Percentiles rank a stretch among this genome's conserved stretches.
Evolutionary conservation across 2,329 filamentous ascomycete genomes (phyloP).

Genomic region (Aspergillus nomiae): DNA sequence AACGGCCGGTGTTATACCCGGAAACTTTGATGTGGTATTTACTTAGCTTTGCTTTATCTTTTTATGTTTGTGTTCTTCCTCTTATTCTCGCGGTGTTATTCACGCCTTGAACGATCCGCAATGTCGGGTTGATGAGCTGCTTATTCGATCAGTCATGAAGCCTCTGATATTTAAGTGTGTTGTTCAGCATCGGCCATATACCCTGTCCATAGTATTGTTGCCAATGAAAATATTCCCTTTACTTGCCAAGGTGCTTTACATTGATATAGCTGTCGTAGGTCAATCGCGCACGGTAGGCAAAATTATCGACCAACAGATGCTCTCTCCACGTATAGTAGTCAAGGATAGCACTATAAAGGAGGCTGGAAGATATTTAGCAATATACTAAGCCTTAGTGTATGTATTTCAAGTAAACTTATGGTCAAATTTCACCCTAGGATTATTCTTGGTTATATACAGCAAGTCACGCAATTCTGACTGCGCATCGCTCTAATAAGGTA

Average conservation of each 20-base stretch:
- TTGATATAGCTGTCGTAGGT: not conserved
- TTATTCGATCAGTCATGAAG: conserved; percentile 4
- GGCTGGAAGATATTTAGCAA: not conserved
- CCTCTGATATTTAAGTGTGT: not conserved
- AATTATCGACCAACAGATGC: not conserved
- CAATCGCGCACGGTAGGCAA: not conserved
- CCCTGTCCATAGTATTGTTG: conserved; percentile 5
- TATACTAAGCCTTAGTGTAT: not conserved
- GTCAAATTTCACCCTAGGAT: not conserved
- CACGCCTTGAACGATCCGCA: not conserved
- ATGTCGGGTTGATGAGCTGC: not conserved
- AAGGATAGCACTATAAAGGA: not conserved
- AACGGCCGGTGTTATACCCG: not conserved
- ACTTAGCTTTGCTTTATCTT: not conserved
- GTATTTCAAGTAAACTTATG: no score
- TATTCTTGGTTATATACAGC: not conserved
- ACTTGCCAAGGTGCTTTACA: not conserved
- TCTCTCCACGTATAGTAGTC: not conserved
- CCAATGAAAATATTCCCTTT: not conserved
- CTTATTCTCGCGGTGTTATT: not conserved
- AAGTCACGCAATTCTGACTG: not conserved
- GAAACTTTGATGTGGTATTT: not conserved
- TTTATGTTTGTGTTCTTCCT: not conserved
- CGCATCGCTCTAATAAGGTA: not conserved
- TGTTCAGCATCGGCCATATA: conserved; percentile 2